A percentile compares a stretch with the other conserved stretches of the same genome.
Conservation (phyloP, 768 basidiomycete species). For the Pulveroboletus sp. region DNA sequence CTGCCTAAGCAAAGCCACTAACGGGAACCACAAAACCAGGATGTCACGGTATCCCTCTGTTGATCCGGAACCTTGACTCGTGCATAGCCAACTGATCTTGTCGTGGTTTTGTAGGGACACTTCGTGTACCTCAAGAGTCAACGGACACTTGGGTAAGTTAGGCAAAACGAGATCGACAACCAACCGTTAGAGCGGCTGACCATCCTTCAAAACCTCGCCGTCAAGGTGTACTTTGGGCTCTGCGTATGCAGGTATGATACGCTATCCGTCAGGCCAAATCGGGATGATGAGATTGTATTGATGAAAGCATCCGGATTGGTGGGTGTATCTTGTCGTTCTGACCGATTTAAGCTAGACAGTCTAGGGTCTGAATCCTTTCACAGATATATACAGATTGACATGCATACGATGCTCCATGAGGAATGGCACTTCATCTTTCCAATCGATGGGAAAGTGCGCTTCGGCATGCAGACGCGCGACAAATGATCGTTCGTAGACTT, state of each 20-base stretch:
- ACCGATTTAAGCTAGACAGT: constrained; percentile 17
- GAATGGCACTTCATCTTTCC: neutral
- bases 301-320: constrained; percentile 6
- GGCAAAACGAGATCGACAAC: constrained; percentile 6
- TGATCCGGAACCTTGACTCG: neutral
- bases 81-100: constrained; percentile 5
- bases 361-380: constrained; percentile 6
- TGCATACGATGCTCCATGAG: constrained; percentile 1
- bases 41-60: neutral
- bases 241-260: constrained; percentile 4
- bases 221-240: neutral
- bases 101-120: neutral
- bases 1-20: too few species aligned
- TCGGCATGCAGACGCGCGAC: neutral
- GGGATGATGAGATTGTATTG: neutral
- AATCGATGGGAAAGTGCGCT: neutral
- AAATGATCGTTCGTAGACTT: neutral
- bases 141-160: neutral
- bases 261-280: constrained; percentile 1
- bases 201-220: neutral
- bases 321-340: constrained; percentile 7
- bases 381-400: constrained; percentile 3
- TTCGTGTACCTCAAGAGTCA: neutral
- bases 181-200: constrained; percentile 6
- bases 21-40: neutral